Evolutionary conservation across 345 rosid genomes (phyloP), one percentile per base, ranked within the genome.

Genomic region (Euphorbia tirucalli): DNA sequence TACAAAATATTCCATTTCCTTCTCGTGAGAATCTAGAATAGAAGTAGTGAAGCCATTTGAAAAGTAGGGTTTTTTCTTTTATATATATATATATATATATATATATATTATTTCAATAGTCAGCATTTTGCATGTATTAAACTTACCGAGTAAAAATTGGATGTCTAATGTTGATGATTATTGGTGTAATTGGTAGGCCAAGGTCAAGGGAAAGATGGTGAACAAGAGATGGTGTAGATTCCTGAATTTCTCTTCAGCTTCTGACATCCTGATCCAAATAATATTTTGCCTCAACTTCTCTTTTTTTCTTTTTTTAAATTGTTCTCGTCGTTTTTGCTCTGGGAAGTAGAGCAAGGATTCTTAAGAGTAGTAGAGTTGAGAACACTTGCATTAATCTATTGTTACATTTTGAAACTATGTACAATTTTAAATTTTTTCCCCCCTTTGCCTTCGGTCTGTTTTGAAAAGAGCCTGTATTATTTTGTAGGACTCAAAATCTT

Each of bases 171-270:
- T 16, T 49, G 6, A 50, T 27, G 32, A 37, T 27, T 13, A 30
- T 48, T 57, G 9, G 0, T 59, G 11, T 59, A 13, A 44, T 48
- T 77, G 68, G 72, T 87, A 89, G 95, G 90, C 71, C 86, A 70
- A 83, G 88, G 48, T 69, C 90, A 56, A 72, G 88, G 79, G 88
- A 78, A n/a, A 77, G 86, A 82, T 89, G 95, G 92, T 89, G 89
- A 87, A 76, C 58, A 56, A 68, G 65, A 57, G 62, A 59, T 56
- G 69, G 31, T 41, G 68, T 64, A 61, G 80, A 75, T 77, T 78
- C 52, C 24, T 74, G 44, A 69, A 44, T 71, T 68, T 56, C 41
- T 19, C 68, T 11, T 58, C 63, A 44, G 66, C 77, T 76, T 78
- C 79, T 73, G 78, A 71, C 75, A 49, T 52, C 74, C 68, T 13